Evolutionary conservation across 345 rosid species (phyloP).

Genomic region (Eucalyptus albens): DNA sequence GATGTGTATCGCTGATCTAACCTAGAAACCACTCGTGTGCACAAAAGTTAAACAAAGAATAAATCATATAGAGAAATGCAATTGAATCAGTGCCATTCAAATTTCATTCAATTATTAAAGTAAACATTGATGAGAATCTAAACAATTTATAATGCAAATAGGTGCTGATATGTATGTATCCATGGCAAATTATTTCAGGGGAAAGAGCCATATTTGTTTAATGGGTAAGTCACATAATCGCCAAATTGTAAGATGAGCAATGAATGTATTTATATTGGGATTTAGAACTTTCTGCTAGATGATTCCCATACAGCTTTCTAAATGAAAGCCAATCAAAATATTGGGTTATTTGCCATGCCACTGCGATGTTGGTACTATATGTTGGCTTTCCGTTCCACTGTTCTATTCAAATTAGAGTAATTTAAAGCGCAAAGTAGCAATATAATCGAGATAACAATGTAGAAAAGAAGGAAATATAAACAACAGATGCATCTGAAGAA

Average conservation of each 20-base stretch:
- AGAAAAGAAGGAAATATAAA: neutral
- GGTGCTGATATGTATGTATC: neutral
- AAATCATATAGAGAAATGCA: neutral
- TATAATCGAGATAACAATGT: neutral
- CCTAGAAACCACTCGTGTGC: neutral
- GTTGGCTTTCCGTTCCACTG: neutral
- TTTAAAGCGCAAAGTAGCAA: neutral
- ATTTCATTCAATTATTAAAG: neutral
- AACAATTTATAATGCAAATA: neutral
- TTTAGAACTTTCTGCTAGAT: neutral
- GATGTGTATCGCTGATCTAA: neutral
- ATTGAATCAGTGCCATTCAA: neutral
- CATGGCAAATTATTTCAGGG: neutral
- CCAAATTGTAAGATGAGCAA: neutral
- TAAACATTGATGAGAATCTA: neutral
- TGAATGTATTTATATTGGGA: neutral
- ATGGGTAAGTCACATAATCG: neutral
- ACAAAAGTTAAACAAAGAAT: neutral
- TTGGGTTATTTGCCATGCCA: neutral
- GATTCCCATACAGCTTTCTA: neutral
- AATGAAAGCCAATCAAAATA: neutral
- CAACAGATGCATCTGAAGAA: constrained; percentile 13
- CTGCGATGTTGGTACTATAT: neutral
- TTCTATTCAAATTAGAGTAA: neutral
- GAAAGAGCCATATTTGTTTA: neutral